Evolutionary conservation across 2,329 filamentous ascomycete species (phyloP), one percentile per base, ranked within the genome.

Genomic region (Nannizzia gypsea): DNA sequence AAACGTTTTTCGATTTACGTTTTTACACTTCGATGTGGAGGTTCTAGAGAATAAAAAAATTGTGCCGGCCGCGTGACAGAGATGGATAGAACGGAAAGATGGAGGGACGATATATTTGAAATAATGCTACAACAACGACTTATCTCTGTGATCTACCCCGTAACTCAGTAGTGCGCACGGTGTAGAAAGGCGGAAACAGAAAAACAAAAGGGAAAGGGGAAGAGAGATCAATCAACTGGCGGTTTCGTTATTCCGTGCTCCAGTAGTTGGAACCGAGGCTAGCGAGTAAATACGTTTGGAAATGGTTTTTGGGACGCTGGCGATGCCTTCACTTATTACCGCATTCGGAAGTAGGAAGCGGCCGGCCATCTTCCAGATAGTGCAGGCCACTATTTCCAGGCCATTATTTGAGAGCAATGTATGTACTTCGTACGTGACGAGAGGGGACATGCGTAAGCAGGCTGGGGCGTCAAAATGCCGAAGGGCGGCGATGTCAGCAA

Each of bases 271-370:
- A 17, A 54, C 50, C 28, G 50, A 54, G 50, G n/a, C 13, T 54
- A 54, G 24, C 26, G 26, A 54, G 50, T 34, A 36, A 28, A 31
- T n/a, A 17, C 4, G 11, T 26, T 31, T 24, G n/a, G n/a, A n/a
- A n/a, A n/a, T n/a, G n/a, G n/a, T 15, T 17, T 34, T 22, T 31
- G 4, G 44, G 28, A 54, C 11, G 50, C n/a, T 54, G 50, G 9
- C 13, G 50, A 54, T 34, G 28, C 28, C 50, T 54, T 54, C 28
- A 31, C 17, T 24, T 20, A 34, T 26, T 54, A 54, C 50, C 20
- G 50, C 8, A 54, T 54, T 36, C 34, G 50, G 50, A 54, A 54
- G 50, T 54, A n/a, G 50, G n/a, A 31, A 54, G 50, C 50, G 50
- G 50, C 26, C 50, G 15, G 50, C 20, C 50, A 31, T 36, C 6